phyloP scores from a whole-genome alignment of 495 filamentous ascomycete genomes.

The Hyaloscypha finlandica region DNA sequence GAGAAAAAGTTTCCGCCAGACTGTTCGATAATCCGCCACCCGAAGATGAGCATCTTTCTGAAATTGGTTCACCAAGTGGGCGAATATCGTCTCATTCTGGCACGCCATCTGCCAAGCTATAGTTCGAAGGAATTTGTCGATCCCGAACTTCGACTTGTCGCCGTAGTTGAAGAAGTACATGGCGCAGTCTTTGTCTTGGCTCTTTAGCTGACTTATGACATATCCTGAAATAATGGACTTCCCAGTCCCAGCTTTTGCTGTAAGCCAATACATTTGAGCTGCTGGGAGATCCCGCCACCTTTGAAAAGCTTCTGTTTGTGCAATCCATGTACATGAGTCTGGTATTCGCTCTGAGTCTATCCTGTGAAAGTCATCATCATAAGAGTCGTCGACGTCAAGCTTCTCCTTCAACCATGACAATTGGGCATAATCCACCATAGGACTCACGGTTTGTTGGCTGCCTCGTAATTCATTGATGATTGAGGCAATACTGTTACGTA shows the following conservation, averaged over 20 bases:
- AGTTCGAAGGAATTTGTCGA: conserved; percentile 32
- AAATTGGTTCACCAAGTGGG: background rate
- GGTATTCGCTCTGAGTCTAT: background rate
- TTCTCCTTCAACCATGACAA: background rate
- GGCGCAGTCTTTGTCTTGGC: conserved; percentile 33
- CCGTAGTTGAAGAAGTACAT: conserved; percentile 40
- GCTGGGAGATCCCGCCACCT: background rate
- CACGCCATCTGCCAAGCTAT: conserved; percentile 38
- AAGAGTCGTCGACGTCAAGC: background rate
- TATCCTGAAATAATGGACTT: conserved; percentile 41
- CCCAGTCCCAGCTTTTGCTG: conserved; percentile 35
- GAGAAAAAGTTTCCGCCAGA: conserved; percentile 27
- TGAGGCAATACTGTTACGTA: conserved; percentile 36
- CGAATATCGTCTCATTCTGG: background rate
- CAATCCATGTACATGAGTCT: background rate
- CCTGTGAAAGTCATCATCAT: no score
- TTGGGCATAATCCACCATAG: conserved; percentile 32
- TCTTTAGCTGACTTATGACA: conserved; percentile 36
- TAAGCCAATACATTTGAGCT: conserved; percentile 29
- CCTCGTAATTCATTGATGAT: background rate
- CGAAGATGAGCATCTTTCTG: background rate
- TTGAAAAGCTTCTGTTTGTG: background rate
- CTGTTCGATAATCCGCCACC: conserved; percentile 7
- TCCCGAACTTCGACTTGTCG: conserved; percentile 28
- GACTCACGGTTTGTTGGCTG: background rate